Evolutionary conservation across 2,329 filamentous ascomycete species (phyloP).

Genomic region (Cladosporium oxysporum): DNA sequence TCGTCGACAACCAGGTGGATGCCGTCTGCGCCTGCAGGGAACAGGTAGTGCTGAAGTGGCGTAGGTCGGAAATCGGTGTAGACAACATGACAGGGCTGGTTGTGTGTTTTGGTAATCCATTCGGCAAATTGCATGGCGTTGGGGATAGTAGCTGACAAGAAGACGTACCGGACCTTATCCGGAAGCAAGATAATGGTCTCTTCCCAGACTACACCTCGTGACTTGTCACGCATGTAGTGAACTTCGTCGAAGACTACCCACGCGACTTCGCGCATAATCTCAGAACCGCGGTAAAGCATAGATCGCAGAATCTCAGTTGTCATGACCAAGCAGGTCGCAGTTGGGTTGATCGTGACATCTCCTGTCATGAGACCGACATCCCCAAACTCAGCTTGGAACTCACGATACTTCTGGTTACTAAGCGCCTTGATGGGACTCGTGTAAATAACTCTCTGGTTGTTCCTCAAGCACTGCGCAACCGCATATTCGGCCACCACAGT

Average conservation of each 20-base stretch:
- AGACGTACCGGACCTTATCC: slow-evolving; percentile 98
- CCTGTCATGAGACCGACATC: slow-evolving; percentile 98
- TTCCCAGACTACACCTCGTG: slow-evolving; percentile 95
- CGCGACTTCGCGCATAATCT: slow-evolving; percentile 98
- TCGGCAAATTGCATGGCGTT: slow-evolving; percentile 99
- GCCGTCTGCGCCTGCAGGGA: slow-evolving; percentile 86
- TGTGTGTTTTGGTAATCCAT: slow-evolving; percentile 98
- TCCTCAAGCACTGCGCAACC: slow-evolving; percentile 93
- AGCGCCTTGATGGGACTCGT: slow-evolving; percentile 98
- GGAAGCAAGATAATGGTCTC: slow-evolving; percentile 97
- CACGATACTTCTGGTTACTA: slow-evolving; percentile 97
- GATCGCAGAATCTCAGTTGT: slow-evolving; percentile 98
- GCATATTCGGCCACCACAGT: slow-evolving; percentile 98
- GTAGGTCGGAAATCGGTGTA: slow-evolving; percentile 98
- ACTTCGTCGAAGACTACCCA: slow-evolving; percentile 99
- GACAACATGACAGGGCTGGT: slow-evolving; percentile 96
- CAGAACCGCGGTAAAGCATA: slow-evolving; percentile 96
- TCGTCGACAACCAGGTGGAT: slow-evolving; percentile 95
- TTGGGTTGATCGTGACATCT: slow-evolving; percentile 98
- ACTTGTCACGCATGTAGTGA: slow-evolving; percentile 95
- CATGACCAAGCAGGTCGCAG: slow-evolving; percentile 97
- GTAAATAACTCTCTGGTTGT: slow-evolving; percentile 98
- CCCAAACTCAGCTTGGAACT: slow-evolving; percentile 93
- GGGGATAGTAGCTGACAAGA: slow-evolving; percentile 95
- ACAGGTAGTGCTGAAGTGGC: slow-evolving; percentile 96